These are phyloP conservation scores for Cercospora beticola DNA, from an alignment of 2,329 filamentous ascomycete genomes.

Conservation along the genomic window DNA sequence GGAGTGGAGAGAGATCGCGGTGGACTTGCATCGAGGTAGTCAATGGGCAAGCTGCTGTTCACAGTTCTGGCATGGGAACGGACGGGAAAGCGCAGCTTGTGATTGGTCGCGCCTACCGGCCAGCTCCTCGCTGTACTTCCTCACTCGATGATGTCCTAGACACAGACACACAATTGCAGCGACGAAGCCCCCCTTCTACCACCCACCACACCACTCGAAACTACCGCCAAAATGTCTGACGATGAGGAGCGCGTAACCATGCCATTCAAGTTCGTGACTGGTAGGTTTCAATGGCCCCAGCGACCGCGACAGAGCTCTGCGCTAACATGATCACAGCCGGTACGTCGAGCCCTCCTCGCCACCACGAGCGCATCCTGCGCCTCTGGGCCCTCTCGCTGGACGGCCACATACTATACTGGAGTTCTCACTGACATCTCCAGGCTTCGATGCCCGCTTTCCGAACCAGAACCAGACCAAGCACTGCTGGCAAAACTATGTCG, in stretches of 20 bases:
- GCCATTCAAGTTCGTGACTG: constrained; percentile 99
- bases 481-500: constrained; percentile 99
- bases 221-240: constrained; percentile 77
- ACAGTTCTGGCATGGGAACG: constrained; percentile 1
- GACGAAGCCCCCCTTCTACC: constrained; percentile 22
- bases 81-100: not conserved
- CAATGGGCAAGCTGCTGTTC: constrained; percentile 1
- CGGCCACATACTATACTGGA: not conserved
- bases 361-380: not conserved
- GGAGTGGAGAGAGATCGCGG: constrained; percentile 31
- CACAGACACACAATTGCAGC: constrained; percentile 20
- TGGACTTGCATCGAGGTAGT: not conserved
- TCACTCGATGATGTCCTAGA: constrained; percentile 19
- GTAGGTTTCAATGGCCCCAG: constrained; percentile 56
- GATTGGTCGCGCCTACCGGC: constrained; percentile 5
- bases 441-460: constrained; percentile 98
- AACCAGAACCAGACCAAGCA: constrained; percentile 99
- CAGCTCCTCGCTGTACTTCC: constrained; percentile 13
- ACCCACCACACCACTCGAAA: constrained; percentile 20
- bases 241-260: constrained; percentile 89
- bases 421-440: constrained; percentile 49
- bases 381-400: not conserved
- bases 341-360: constrained; percentile 27
- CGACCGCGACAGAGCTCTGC: constrained; percentile 8
- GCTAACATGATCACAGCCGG: constrained; percentile 36